Evolutionary conservation across 345 rosid species (phyloP), one percentile per base, ranked within the genome.

Genomic region (Populus davidiana): DNA sequence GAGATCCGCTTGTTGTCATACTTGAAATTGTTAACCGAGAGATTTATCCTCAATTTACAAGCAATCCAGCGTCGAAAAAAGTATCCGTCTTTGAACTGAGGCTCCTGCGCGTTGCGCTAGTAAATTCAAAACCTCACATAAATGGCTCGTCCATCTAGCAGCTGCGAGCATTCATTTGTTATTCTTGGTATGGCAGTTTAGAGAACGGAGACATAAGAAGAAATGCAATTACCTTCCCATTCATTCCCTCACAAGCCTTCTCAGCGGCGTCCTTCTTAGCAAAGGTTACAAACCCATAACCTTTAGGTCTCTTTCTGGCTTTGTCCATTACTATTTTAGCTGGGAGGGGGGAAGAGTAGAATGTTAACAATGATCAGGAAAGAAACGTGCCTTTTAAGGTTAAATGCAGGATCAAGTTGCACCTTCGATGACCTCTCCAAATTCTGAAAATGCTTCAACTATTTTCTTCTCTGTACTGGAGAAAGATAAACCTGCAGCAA

Each of bases 271-370:
- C 89, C 21, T 71, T 71, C 4, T 82, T 75, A 31, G 81, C 84
- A 78, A 89, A 91, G 54, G 87, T 83, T 43, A 91, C 90, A 81
- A 81, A 90, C 43, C 88, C 93, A 77, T 54, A 86, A 23, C 96
- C 93, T 85, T 87, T 91, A 13, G 89, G 87, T 73, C 82, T 89
- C 31, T 79, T 74, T 62, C 59, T 67, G 9, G 36, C 71, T 87
- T 84, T 86, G 47, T 88, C 74, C 86, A 77, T 84, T 35, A 86
- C 54, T 47, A 91, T 44, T 75, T 75, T 78, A 76, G 87, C 95
- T 89, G 82, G 68, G 73, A 74, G 44, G 64, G 73, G 33, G 70
- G 62, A 78, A 43, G 50, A 79, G 62, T 79, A 43, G 50, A 79
- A 52, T 31, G 10, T 29, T 1, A 17, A 56, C 8, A 39, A 70